Evolutionary conservation across 768 basidiomycete species (phyloP).

Genomic region (Hericium coralloides): DNA sequence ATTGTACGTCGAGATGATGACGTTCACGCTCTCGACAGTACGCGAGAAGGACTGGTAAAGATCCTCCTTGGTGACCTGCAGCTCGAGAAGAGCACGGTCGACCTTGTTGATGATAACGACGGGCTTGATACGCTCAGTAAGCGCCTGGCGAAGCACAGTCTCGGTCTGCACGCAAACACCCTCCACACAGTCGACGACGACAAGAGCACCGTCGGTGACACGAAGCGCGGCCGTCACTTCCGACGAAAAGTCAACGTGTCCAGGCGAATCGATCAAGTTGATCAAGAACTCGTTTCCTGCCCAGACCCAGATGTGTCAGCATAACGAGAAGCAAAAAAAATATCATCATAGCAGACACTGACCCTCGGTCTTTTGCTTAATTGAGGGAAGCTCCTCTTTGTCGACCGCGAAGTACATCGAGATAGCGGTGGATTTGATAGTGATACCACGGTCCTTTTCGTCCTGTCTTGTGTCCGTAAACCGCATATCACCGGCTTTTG

Average conservation of each 20-base stretch:
- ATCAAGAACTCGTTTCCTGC: conserved; percentile 94
- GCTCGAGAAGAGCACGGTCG: conserved; percentile 96
- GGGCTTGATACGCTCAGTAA: conserved; percentile 98
- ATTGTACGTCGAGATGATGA: conserved; percentile 96
- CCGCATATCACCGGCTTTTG: conserved; percentile 94
- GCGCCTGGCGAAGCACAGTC: conserved; percentile 95
- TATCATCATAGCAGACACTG: neutral
- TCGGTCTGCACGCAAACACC: conserved; percentile 99
- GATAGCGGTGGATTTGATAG: conserved; percentile 99
- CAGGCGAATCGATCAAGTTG: conserved; percentile 99
- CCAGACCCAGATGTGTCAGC: conserved; percentile 4
- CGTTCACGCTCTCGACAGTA: conserved; percentile 96
- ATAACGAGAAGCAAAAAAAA: conserved; percentile 5
- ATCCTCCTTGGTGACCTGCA: conserved; percentile 94
- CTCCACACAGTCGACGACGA: conserved; percentile 99
- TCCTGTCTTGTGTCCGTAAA: conserved; percentile 97
- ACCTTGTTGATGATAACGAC: conserved; percentile 99
- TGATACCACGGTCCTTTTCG: conserved; percentile 99
- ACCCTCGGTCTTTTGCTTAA: conserved; percentile 95
- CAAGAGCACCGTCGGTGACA: conserved; percentile 98
- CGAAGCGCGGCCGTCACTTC: conserved; percentile 99
- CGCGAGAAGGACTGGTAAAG: conserved; percentile 97
- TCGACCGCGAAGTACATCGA: conserved; percentile 98
- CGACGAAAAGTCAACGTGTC: conserved; percentile 99
- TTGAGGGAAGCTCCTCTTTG: conserved; percentile 77